phyloP scores from a whole-genome alignment of 2,329 filamentous ascomycete species.

The Aspergillus luchuensis region DNA sequence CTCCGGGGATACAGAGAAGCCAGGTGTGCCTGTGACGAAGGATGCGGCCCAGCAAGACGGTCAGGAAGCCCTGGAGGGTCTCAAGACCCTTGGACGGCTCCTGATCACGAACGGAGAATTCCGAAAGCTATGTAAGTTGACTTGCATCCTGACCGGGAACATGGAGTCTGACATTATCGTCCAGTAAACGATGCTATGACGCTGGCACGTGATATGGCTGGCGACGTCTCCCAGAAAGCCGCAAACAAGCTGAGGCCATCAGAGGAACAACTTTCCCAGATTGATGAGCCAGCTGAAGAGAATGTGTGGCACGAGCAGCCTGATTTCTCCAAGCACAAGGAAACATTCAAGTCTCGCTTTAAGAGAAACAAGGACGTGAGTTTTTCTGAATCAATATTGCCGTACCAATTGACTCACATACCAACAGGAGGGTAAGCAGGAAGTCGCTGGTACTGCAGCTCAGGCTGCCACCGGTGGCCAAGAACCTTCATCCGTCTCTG shows the following conservation, averaged over 20 bases:
- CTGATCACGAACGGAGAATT: conserved; percentile 96
- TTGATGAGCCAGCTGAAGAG: conserved; percentile 83
- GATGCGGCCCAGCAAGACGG: conserved; percentile 79
- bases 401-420: not conserved
- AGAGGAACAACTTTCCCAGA: conserved; percentile 72
- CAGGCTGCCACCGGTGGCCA: conserved; percentile 54
- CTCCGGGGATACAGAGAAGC: conserved; percentile 60
- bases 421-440: conserved; percentile 40
- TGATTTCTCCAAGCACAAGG: conserved; percentile 67
- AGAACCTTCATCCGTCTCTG: conserved; percentile 50
- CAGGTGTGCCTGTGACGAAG: conserved; percentile 71
- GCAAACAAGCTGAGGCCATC: conserved; percentile 74
- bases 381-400: conserved; percentile 20
- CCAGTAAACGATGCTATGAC: conserved; percentile 76
- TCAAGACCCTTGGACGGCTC: conserved; percentile 84
- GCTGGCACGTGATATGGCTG: conserved; percentile 84
- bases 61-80: conserved; percentile 77
- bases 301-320: conserved; percentile 93
- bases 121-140: conserved; percentile 75
- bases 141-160: not conserved
- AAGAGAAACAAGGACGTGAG: conserved; percentile 59
- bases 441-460: conserved; percentile 59
- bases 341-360: conserved; percentile 63
- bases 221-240: conserved; percentile 81
- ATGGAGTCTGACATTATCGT: not conserved